Evolutionary conservation across 31 red algal species (phyloP).

Genomic region (Pterothamnion heteromorphum): DNA sequence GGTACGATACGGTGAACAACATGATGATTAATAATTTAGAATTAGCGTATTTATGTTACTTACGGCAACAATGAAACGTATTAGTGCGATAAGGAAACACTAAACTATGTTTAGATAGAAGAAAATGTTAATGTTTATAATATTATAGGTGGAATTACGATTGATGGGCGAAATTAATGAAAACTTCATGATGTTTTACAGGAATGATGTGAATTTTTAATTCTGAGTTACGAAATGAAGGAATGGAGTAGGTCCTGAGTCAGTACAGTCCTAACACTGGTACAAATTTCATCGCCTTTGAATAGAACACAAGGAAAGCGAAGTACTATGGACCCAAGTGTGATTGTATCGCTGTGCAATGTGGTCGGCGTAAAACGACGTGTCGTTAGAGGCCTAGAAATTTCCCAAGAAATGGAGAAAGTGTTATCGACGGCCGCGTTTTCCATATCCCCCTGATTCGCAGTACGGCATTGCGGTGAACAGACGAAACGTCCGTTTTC

Average conservation of each 20-base stretch:
- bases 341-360: not conserved
- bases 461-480: not conserved
- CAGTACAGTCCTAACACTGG: not conserved
- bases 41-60: too few relatives aligned
- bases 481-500: not conserved
- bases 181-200: too few relatives aligned
- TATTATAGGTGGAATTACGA: not conserved
- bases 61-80: too few relatives aligned
- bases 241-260: not conserved
- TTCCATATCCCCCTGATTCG: not conserved
- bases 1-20: not conserved
- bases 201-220: too few relatives aligned
- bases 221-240: not conserved
- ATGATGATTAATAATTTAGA: not conserved
- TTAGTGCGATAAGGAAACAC: too few relatives aligned
- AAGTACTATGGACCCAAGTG: not conserved
- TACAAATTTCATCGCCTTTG: not conserved
- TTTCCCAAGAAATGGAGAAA: not conserved
- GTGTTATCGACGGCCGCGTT: not conserved
- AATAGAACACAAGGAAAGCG: conserved; percentile 3
- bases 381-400: not conserved
- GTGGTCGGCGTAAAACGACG: not conserved
- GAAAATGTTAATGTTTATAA: not conserved
- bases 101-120: too few relatives aligned
- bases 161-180: too few relatives aligned